phyloP scores from a whole-genome alignment of 352 stramenopile species.

The Globisporangium heterothallicum region DNA sequence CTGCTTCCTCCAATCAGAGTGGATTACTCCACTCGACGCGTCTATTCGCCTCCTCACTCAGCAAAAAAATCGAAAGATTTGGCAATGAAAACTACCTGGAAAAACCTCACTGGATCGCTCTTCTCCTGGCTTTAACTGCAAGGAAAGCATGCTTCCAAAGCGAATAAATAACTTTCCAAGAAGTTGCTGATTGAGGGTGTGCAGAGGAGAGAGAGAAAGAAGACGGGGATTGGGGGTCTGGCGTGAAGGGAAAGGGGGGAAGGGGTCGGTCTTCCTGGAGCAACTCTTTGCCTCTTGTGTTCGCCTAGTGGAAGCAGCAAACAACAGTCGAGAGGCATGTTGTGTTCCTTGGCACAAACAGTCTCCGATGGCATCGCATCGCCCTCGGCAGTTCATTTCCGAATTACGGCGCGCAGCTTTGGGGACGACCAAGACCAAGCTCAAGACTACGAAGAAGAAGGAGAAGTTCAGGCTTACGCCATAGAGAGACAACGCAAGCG shows the following conservation, averaged over 20 bases:
- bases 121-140: not conserved
- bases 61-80: not conserved
- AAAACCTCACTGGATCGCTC: not conserved
- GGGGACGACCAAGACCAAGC: not conserved
- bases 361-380: too few species aligned
- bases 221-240: not conserved
- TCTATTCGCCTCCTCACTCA: not conserved
- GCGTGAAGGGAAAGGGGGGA: not conserved
- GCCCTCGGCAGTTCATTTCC: conserved; percentile 1
- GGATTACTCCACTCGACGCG: not conserved
- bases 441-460: too few species aligned
- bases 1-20: not conserved
- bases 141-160: too few species aligned
- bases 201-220: not conserved
- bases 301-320: not conserved
- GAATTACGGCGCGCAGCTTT: not conserved
- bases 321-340: too few species aligned
- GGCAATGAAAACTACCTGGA: not conserved
- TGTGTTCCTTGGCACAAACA: too few species aligned
- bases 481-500: not conserved
- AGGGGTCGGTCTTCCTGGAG: not conserved
- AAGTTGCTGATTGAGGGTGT: not conserved
- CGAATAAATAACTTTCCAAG: not conserved
- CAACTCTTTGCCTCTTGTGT: not conserved
- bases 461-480: too few species aligned